These are phyloP conservation scores for Russula brevipes DNA, from an alignment of 768 basidiomycete genomes.

Conservation along the genomic window DNA sequence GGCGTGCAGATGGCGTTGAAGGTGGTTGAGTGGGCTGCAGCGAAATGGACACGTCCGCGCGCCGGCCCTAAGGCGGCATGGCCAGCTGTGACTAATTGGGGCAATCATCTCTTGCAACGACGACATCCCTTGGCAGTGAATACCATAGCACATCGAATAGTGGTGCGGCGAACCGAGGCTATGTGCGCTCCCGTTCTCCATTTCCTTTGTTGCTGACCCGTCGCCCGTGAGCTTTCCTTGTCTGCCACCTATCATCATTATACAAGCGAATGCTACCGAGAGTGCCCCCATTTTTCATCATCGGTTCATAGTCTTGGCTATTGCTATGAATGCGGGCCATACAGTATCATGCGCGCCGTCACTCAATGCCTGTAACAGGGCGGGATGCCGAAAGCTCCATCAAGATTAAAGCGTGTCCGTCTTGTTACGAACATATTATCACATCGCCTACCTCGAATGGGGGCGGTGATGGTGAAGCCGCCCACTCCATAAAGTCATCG, in stretches of 20 bases:
- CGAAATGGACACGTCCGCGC: not conserved
- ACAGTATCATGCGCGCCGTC: not conserved
- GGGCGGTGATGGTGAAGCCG: not conserved
- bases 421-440: conserved; percentile 3
- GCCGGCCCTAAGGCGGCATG: conserved; percentile 10
- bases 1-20: not conserved
- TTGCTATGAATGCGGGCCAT: not conserved
- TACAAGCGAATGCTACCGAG: not conserved
- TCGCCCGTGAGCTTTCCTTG: not conserved
- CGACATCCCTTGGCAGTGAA: not conserved
- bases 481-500: not conserved
- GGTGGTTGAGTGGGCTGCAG: not conserved
- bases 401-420: not conserved
- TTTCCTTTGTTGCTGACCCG: not conserved
- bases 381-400: not conserved
- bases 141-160: not conserved
- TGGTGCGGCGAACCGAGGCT: too few relatives aligned
- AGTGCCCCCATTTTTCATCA: not conserved
- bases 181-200: not conserved
- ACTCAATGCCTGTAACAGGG: not conserved
- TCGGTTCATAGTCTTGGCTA: not conserved
- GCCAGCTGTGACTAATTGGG: not conserved
- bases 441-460: not conserved
- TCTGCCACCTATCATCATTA: not conserved
- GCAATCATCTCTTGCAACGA: not conserved